Base-by-base conservation (phyloP, 441 rosid genomes). In the Pelargonium exstipulatum region DNA sequence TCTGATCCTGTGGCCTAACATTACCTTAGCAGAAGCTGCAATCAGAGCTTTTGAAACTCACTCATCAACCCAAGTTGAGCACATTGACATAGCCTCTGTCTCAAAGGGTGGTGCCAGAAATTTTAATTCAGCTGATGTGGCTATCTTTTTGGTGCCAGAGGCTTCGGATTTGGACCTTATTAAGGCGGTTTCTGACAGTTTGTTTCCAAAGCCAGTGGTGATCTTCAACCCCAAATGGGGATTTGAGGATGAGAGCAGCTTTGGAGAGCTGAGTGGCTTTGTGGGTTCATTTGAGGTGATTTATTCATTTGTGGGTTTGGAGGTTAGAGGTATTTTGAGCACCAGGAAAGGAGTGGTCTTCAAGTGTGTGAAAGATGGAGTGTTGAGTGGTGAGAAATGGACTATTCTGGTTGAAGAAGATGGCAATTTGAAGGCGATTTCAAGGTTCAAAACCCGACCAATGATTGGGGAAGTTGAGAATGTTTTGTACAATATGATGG, bases 331-430 rank as follows among this genome's bases (percentile, higher is more conserved):
- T 1, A 43, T 93, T 73, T 48, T 91, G 81, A 89, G 91, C 68
- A 89, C 77, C 77, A 66, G 91, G 64, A 84, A 71, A 78, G 92
- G 95, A n/a, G 83, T 86, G 77, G 77, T 88, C 62, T 89, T 91
- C 75, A 88, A 86, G 83, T 88, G 88, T 73, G 97, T 83, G 64
- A 88, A 90, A 69, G 88, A 90, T 72, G 93, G 96, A 73, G 86
- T 84, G 74, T 74, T 90, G 80, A 88, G 93, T 75, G 90, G 95
- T 16, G 90, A 93, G 82, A 83, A 69, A 71, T 93, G 93, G 96
- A 77, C 69, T 5, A 84, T 93, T 76, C 87, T 84, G 20, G 95
- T 91, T 32, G 97, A 88, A 68, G 91, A 87, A 17, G 84, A 75
- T 73, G 89, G 86, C 3, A 73, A 74, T 32, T 37, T 87, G 85